Percentiles rank a stretch among this genome's conserved stretches.
These are phyloP conservation scores for Epichloe typhina DNA, from an alignment of 2,329 filamentous ascomycete species.

Conservation along the genomic window DNA sequence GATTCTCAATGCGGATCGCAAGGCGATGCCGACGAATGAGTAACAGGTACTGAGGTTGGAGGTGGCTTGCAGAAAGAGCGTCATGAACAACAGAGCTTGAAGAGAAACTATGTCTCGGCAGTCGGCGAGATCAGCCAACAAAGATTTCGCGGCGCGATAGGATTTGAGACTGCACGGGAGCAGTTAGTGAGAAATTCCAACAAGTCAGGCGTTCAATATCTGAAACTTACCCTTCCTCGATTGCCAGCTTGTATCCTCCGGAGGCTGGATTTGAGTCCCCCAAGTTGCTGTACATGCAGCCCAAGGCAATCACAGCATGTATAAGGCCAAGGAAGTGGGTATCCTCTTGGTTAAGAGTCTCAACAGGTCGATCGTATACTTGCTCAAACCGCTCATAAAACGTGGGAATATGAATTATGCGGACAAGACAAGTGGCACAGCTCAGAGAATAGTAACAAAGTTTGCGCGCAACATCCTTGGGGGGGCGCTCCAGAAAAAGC, in stretches of 20 bases:
- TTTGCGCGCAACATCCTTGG: conserved; percentile 39
- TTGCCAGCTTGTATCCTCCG: conserved; percentile 34
- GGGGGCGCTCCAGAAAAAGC: conserved; percentile 53
- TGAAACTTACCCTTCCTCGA: conserved; percentile 40
- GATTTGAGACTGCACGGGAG: conserved; percentile 50
- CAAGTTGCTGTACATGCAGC: conserved; percentile 55
- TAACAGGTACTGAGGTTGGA: conserved; percentile 71
- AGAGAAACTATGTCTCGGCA: conserved; percentile 63
- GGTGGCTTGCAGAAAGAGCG: conserved; percentile 67
- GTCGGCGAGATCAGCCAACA: conserved; percentile 52
- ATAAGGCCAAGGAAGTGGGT: conserved; percentile 56
- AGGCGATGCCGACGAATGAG: conserved; percentile 64
- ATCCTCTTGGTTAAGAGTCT: conserved; percentile 50
- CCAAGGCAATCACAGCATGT: conserved; percentile 57
- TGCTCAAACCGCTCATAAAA: conserved; percentile 68
- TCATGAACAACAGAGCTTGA: conserved; percentile 67
- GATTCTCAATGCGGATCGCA: conserved; percentile 63
- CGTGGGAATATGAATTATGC: conserved; percentile 67
- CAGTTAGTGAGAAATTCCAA: conserved; percentile 12
- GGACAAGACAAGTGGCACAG: conserved; percentile 44
- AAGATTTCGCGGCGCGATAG: conserved; percentile 51
- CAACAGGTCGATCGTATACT: conserved; percentile 57
- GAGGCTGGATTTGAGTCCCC: conserved; percentile 37
- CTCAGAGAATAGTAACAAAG: conserved; percentile 43
- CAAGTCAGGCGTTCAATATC: background rate